Evolutionary conservation across 1,284 basidiomycete species (phyloP), one percentile per base, ranked within the genome.

Genomic region (Heterobasidion parviporum): DNA sequence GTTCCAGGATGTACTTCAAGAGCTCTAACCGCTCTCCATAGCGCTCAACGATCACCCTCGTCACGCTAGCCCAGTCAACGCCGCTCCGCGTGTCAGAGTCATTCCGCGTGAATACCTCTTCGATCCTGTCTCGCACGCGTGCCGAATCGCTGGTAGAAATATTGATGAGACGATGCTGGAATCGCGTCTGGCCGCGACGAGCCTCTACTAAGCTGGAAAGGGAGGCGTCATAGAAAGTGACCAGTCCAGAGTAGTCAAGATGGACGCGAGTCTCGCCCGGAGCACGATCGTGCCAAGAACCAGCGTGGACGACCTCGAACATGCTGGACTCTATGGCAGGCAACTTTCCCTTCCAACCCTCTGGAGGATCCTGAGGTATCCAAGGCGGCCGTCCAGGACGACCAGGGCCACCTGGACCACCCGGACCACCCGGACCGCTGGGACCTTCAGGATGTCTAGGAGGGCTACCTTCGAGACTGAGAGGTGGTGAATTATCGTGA

Each of bases 201-300:
- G 61, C 57, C 1, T 59, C 54, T 33, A 71, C 60, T 5, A 78
- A 68, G 53, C 71, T 74, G 0, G 69, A 68, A 0, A 74, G 64
- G 0, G 60, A 52, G 0, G 66, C 64, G 57, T 80, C 75, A 59
- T 77, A 79, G 58, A 79, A 74, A 0, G 75, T 74, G 43, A 79
- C 62, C 5, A 77, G 56, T 15, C 71, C 62, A 7, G 62, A 45
- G 50, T 72, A 66, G 60, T 79, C 75, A 34, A 79, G 65, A 12
- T 65, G 60, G 10, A 78, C 66, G 16, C 75, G 73, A 1, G 68
- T 68, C 32, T 78, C 78, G 20, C 76, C 75, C 0, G 76, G 75
- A 45, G 68, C 73, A 48, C 62, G 65, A 52, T 74, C 69, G 55
- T 76, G 72, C 71, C 74, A 76, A 6, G 68, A 64, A 1, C 71